Evolutionary conservation across 371 early-diverging fungal genomes (phyloP).

Genomic region (Apophysomyces trapeziformis): DNA sequence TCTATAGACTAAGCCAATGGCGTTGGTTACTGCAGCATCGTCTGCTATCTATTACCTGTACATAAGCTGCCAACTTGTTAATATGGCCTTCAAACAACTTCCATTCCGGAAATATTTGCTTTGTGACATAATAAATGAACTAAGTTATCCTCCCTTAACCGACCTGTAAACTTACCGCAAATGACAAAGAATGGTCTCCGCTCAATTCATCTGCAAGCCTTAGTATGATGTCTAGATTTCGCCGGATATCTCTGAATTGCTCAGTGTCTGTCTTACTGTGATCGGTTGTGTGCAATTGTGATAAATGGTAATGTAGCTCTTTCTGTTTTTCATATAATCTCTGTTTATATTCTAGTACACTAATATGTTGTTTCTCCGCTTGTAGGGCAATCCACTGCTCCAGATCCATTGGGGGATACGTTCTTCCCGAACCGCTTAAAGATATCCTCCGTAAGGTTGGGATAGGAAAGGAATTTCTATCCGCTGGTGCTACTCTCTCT

Average conservation of each 20-base stretch:
- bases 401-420: slow-evolving; percentile 17
- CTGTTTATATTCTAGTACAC: slow-evolving; percentile 19
- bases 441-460: slow-evolving; percentile 8
- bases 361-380: slow-evolving; percentile 22
- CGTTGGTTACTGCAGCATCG: not conserved
- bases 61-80: slow-evolving; percentile 36
- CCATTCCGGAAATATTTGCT: slow-evolving; percentile 53
- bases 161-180: slow-evolving; percentile 26
- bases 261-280: slow-evolving; percentile 23
- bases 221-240: slow-evolving; percentile 31
- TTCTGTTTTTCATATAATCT: slow-evolving; percentile 25
- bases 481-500: not conserved
- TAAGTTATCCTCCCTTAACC: not conserved
- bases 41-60: slow-evolving; percentile 28
- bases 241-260: slow-evolving; percentile 31
- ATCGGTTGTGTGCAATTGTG: slow-evolving; percentile 26
- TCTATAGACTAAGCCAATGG: slow-evolving; percentile 33
- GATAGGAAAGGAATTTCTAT: not conserved
- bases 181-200: slow-evolving; percentile 36
- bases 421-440: not conserved
- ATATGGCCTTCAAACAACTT: slow-evolving; percentile 36
- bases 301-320: slow-evolving; percentile 27
- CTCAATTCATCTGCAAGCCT: slow-evolving; percentile 41
- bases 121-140: not conserved
- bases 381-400: slow-evolving; percentile 26